These are phyloP conservation scores for Lolium perenne DNA, from an alignment of 176 grass and related monocot genomes.

Conservation along the genomic window DNA sequence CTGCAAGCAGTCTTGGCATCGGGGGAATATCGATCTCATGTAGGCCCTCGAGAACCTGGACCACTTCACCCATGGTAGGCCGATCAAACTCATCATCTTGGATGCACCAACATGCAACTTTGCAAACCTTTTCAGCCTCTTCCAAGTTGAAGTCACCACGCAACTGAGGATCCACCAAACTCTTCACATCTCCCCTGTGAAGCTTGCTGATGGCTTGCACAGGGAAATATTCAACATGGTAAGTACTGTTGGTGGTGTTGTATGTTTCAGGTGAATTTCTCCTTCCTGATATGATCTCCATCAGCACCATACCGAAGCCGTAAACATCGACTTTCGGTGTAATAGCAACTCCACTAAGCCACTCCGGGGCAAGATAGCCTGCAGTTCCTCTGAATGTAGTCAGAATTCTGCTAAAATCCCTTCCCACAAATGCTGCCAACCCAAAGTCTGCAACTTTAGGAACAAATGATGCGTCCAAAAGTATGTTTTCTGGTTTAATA, in stretches of 20 bases:
- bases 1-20: slow-evolving; percentile 5
- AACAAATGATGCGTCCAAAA: not conserved
- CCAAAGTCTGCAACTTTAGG: slow-evolving; percentile 17
- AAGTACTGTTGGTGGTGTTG: not conserved
- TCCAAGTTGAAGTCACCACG: slow-evolving; percentile 26
- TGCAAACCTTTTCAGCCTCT: slow-evolving; percentile 42
- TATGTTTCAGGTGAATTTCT: slow-evolving; percentile 3
- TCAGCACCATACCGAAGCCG: not conserved
- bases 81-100: slow-evolving; percentile 42
- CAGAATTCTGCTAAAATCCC: slow-evolving; percentile 18
- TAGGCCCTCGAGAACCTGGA: slow-evolving; percentile 10
- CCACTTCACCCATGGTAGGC: not conserved
- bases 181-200: not conserved
- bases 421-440: not conserved
- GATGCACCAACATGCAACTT: slow-evolving; percentile 62
- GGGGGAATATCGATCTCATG: slow-evolving; percentile 6
- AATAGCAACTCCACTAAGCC: slow-evolving; percentile 7
- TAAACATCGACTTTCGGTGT: slow-evolving; percentile 7
- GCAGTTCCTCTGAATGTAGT: not conserved
- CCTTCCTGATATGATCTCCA: slow-evolving; percentile 1
- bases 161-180: slow-evolving; percentile 21
- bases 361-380: slow-evolving; percentile 1
- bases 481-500: slow-evolving; percentile 5
- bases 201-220: not conserved
- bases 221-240: not conserved